These are phyloP conservation scores for Ochetophila trinervis DNA, from an alignment of 306 rosid genomes.

Conservation along the genomic window DNA sequence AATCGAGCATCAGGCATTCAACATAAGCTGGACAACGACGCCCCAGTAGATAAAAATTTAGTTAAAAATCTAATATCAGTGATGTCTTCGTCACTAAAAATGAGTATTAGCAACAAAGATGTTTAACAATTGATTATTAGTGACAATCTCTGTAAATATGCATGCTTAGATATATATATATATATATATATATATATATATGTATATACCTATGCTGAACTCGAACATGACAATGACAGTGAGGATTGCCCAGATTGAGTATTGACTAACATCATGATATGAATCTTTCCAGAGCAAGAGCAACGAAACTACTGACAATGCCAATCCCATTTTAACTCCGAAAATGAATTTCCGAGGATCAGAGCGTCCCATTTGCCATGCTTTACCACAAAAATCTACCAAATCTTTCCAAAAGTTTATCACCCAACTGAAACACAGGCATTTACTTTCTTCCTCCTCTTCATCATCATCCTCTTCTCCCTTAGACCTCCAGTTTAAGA, in stretches of 20 bases:
- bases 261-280: slow-evolving; percentile 32
- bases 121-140: no score
- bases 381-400: slow-evolving; percentile 10
- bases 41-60: neutral
- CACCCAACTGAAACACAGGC: neutral
- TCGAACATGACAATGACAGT: slow-evolving; percentile 74
- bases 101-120: no score
- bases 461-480: slow-evolving; percentile 5
- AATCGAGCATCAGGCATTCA: neutral
- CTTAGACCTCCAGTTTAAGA: neutral
- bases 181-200: no score
- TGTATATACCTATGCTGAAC: slow-evolving; percentile 54
- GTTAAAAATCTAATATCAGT: no score
- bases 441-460: neutral
- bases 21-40: neutral
- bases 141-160: no score
- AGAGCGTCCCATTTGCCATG: slow-evolving; percentile 53
- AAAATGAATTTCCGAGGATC: slow-evolving; percentile 57
- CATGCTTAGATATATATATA: neutral
- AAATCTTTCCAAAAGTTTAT: slow-evolving; percentile 5
- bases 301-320: slow-evolving; percentile 52
- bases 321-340: slow-evolving; percentile 50
- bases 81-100: no score
- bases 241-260: slow-evolving; percentile 67
- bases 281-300: slow-evolving; percentile 43